Evolutionary conservation across 257 asterid species (phyloP).

Genomic region (Nicotiana tomentosiformis): DNA sequence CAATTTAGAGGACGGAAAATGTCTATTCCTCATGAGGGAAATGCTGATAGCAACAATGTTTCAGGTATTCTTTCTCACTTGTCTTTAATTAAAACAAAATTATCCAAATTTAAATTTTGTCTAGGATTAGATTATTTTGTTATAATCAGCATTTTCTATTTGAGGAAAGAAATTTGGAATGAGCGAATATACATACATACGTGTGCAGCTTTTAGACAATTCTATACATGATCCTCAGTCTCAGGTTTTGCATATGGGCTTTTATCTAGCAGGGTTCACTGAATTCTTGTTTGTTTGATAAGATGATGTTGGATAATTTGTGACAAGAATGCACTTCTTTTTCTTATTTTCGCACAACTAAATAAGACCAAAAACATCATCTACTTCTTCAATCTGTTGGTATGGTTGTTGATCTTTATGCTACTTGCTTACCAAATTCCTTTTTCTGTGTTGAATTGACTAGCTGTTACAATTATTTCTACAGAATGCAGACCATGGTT

Average conservation of each 20-base stretch:
- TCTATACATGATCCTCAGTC: background rate
- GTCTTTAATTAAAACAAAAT: background rate
- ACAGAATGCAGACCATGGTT: background rate
- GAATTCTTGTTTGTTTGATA: background rate
- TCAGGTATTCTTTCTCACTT: slow-evolving; percentile 13
- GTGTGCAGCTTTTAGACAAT: background rate
- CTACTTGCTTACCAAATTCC: background rate
- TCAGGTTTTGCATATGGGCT: background rate
- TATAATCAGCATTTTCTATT: background rate
- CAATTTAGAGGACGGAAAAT: slow-evolving; percentile 9
- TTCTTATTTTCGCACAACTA: background rate
- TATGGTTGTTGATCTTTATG: background rate
- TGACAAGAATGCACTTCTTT: background rate
- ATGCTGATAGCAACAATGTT: slow-evolving; percentile 15
- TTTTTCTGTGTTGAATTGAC: background rate
- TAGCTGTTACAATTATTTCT: background rate
- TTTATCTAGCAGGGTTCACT: background rate
- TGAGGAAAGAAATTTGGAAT: background rate
- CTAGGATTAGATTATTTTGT: background rate
- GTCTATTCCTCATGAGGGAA: slow-evolving; percentile 23
- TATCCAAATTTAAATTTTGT: background rate
- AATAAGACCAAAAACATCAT: background rate
- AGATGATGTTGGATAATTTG: background rate
- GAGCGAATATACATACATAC: too few species aligned
- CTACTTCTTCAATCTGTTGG: background rate